Conservation (phyloP, 2,329 filamentous ascomycete species). For the Ceratocystis papillata region DNA sequence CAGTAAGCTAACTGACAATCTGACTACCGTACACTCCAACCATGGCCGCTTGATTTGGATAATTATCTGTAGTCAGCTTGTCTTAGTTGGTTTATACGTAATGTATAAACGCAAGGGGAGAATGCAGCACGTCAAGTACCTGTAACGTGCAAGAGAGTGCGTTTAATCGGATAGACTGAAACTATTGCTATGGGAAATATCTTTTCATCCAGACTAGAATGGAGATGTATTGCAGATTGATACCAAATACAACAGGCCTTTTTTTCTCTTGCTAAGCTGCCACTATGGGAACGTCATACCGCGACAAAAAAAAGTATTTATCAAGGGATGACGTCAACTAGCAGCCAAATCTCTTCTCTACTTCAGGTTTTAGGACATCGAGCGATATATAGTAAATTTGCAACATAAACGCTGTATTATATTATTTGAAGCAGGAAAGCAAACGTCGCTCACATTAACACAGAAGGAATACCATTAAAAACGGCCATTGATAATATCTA, state of each 20-base stretch:
- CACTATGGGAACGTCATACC: neutral
- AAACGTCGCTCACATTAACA: neutral
- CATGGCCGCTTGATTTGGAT: constrained; percentile 52
- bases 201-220: neutral
- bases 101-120: constrained; percentile 69
- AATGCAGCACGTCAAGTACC: constrained; percentile 79
- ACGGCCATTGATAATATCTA: constrained; percentile 47
- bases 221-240: neutral
- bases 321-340: neutral
- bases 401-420: neutral
- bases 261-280: neutral
- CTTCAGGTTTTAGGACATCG: too few species aligned
- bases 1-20: constrained; percentile 39
- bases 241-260: constrained; percentile 8
- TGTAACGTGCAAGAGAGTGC: constrained; percentile 39
- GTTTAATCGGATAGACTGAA: neutral
- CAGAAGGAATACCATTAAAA: neutral
- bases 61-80: constrained; percentile 62
- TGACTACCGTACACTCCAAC: constrained; percentile 40
- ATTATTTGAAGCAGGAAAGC: neutral
- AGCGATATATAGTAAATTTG: neutral
- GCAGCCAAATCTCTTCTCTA: neutral
- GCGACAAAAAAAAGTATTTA: neutral
- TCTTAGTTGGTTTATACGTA: constrained; percentile 58
- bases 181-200: neutral